phyloP scores from a whole-genome alignment of 2,329 filamentous ascomycete species.

The Aureobasidium sp. region DNA sequence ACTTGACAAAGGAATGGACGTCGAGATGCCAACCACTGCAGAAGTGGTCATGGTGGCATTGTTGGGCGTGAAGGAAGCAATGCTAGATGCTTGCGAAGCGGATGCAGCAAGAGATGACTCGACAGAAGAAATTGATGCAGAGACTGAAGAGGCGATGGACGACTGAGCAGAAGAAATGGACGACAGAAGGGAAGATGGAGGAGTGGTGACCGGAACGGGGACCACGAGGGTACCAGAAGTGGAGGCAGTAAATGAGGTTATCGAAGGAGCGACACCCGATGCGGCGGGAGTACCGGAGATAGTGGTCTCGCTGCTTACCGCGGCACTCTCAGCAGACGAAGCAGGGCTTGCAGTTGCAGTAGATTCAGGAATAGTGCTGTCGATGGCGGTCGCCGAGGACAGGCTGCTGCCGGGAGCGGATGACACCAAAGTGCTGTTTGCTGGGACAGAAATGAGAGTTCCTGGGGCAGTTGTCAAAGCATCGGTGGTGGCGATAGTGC shows the following conservation, averaged over 20 bases:
- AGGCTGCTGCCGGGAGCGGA: neutral
- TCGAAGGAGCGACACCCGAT: neutral
- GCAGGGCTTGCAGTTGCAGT: neutral
- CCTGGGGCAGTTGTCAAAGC: neutral
- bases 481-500: neutral
- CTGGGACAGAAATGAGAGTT: neutral
- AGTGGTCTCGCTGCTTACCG: conserved; percentile 1
- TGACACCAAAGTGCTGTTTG: neutral
- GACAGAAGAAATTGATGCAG: conserved; percentile 6
- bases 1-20: conserved; percentile 1
- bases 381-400: neutral
- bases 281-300: neutral
- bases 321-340: conserved; percentile 2
- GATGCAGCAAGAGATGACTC: neutral
- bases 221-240: conserved; percentile 18
- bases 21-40: neutral
- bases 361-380: neutral
- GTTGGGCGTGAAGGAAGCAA: neutral
- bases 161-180: conserved; percentile 12
- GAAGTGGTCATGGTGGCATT: conserved; percentile 5
- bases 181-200: conserved; percentile 12
- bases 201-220: conserved; percentile 18
- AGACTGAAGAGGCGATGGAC: conserved; percentile 7
- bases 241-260: conserved; percentile 9
- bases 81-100: neutral